Evolutionary conservation across 306 rosid species (phyloP).

Genomic region (Dicorynia guianensis): DNA sequence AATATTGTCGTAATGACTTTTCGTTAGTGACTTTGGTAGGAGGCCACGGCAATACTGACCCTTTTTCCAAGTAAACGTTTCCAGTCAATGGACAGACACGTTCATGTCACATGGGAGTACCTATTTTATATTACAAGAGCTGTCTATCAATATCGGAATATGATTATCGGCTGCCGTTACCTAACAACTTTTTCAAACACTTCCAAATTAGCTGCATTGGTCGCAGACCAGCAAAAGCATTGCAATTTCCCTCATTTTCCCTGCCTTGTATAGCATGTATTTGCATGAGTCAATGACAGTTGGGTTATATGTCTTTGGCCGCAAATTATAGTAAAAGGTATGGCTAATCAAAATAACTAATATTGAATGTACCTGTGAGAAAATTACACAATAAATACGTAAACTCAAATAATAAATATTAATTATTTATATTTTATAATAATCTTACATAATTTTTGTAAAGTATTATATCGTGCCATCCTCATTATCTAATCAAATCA

Average conservation of each 20-base stretch:
- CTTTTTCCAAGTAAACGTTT: conserved; percentile 7
- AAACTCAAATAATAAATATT: no score
- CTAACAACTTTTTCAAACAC: conserved; percentile 40
- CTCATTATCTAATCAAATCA: no score
- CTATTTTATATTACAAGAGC: conserved; percentile 27
- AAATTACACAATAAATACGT: no score
- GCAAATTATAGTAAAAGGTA: background rate
- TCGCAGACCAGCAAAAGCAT: conserved; percentile 2
- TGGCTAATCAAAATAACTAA: no score
- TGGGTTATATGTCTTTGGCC: background rate
- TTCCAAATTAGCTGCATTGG: conserved; percentile 11
- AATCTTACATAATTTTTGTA: no score
- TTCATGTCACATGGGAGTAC: conserved; percentile 41
- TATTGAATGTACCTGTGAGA: no score
- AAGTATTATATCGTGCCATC: no score
- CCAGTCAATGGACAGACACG: conserved; percentile 39
- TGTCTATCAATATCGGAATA: conserved; percentile 31
- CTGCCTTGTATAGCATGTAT: conserved; percentile 14
- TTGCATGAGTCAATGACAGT: conserved; percentile 12
- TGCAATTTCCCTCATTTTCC: conserved; percentile 2
- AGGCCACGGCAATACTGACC: background rate
- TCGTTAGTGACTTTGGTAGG: conserved; percentile 18
- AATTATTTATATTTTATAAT: no score
- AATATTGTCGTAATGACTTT: conserved; percentile 42
- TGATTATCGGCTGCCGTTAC: conserved; percentile 36